Evolutionary conservation across 306 rosid species (phyloP).

Genomic region (Morella rubra): DNA sequence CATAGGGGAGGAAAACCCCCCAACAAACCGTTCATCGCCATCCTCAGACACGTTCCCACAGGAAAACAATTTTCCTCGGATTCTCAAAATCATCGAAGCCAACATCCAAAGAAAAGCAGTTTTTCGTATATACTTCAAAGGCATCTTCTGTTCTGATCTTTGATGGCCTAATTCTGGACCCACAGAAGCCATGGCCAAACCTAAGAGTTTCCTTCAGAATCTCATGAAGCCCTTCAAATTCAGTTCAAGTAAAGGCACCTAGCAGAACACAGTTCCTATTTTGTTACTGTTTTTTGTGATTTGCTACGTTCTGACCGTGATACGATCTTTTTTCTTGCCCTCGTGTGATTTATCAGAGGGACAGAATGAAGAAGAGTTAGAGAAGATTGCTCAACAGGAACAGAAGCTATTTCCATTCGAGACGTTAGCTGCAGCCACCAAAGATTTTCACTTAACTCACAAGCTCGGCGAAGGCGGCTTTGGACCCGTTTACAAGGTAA

Average conservation of each 20-base stretch:
- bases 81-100: background rate
- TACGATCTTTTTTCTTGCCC: slow-evolving; percentile 15
- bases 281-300: background rate
- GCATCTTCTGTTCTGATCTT: slow-evolving; percentile 13
- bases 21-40: background rate
- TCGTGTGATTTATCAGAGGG: slow-evolving; percentile 42
- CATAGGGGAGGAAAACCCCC: background rate
- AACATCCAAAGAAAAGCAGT: background rate
- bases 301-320: slow-evolving; percentile 4
- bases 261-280: slow-evolving; percentile 21
- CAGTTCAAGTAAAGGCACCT: slow-evolving; percentile 47
- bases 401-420: slow-evolving; percentile 69
- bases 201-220: slow-evolving; percentile 51
- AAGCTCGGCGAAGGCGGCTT: slow-evolving; percentile 96
- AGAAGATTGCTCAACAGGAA: slow-evolving; percentile 79
- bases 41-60: background rate
- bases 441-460: slow-evolving; percentile 49
- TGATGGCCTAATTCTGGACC: slow-evolving; percentile 41
- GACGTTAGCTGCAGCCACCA: slow-evolving; percentile 65
- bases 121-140: background rate
- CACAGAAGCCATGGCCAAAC: slow-evolving; percentile 46
- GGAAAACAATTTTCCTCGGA: background rate
- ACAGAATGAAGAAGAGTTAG: slow-evolving; percentile 61
- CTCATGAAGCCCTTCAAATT: slow-evolving; percentile 48
- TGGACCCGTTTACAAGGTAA: slow-evolving; percentile 92